A percentile compares a stretch with the other conserved stretches of the same genome.
Conservation (phyloP, 2,329 filamentous ascomycete species). For the Raffaelea arxii region DNA sequence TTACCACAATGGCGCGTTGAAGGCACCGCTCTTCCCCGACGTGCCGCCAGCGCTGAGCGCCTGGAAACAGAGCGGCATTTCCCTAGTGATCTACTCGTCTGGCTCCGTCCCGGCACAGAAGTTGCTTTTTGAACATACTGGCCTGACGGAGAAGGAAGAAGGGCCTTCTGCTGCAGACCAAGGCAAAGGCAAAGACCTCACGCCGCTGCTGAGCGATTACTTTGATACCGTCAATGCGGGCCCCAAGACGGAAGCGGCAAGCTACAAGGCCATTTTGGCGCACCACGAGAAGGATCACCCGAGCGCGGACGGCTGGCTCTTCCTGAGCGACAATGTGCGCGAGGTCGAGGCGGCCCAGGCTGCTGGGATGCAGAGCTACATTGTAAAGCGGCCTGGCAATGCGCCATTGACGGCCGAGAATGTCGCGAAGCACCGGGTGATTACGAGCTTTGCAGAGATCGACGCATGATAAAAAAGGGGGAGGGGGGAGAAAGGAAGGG, state of each 20-base stretch:
- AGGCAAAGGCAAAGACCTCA: slow-evolving; percentile 47
- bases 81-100: slow-evolving; percentile 70
- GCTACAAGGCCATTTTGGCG: slow-evolving; percentile 53
- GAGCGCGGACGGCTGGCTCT: slow-evolving; percentile 52
- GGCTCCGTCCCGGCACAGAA: slow-evolving; percentile 75
- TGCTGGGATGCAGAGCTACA: slow-evolving; percentile 53
- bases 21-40: slow-evolving; percentile 65
- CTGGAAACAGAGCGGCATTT: slow-evolving; percentile 47
- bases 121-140: slow-evolving; percentile 62
- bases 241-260: slow-evolving; percentile 55
- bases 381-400: slow-evolving; percentile 63
- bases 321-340: slow-evolving; percentile 70
- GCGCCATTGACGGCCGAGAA: slow-evolving; percentile 42
- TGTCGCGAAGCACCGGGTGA: slow-evolving; percentile 17
- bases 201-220: slow-evolving; percentile 50
- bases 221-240: slow-evolving; percentile 79
- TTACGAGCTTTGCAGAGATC: slow-evolving; percentile 22
- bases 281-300: slow-evolving; percentile 27
- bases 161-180: slow-evolving; percentile 5
- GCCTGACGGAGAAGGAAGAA: slow-evolving; percentile 22
- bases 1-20: slow-evolving; percentile 59
- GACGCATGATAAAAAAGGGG: background rate
- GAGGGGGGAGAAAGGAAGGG: background rate
- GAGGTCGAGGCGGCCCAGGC: slow-evolving; percentile 54
- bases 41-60: slow-evolving; percentile 52